phyloP scores from a whole-genome alignment of 805 yeast genomes.

The Candida rishiriensis region DNA sequence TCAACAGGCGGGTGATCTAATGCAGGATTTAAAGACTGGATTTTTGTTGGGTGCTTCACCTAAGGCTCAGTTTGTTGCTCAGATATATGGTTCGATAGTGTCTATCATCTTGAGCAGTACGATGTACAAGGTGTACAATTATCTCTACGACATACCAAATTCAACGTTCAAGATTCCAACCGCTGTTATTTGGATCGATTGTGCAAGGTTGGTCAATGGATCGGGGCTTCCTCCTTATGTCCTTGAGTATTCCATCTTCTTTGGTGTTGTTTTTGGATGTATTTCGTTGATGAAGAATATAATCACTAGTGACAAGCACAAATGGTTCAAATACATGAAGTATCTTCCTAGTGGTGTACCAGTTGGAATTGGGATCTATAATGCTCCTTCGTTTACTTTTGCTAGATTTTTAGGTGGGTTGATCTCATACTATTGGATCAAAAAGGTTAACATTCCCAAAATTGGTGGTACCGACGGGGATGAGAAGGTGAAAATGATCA shows the following conservation, averaged over 20 bases:
- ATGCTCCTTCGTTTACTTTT: conserved; percentile 86
- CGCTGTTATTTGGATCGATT: conserved; percentile 94
- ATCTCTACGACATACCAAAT: conserved; percentile 83
- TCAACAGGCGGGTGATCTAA: conserved; percentile 96
- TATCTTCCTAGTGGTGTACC: conserved; percentile 94
- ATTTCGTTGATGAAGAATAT: conserved; percentile 62
- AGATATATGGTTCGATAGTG: conserved; percentile 81
- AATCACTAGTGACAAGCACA: conserved; percentile 29
- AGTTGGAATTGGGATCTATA: conserved; percentile 94
- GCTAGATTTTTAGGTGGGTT: conserved; percentile 92
- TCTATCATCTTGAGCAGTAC: conserved; percentile 74
- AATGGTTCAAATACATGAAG: conserved; percentile 34
- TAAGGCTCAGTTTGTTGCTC: conserved; percentile 86
- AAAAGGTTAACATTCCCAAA: conserved; percentile 14
- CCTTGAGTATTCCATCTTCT: conserved; percentile 48
- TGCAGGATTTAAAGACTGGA: conserved; percentile 97
- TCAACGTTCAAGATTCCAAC: conserved; percentile 84
- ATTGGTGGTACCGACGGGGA: conserved; percentile 15
- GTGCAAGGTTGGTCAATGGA: conserved; percentile 90
- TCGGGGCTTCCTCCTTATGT: conserved; percentile 84
- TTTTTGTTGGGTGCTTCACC: conserved; percentile 90
- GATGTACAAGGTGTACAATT: conserved; percentile 78
- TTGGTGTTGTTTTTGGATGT: conserved; percentile 65
- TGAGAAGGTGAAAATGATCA: conserved; percentile 70
- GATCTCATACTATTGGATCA: conserved; percentile 55